A percentile compares a stretch with the other conserved stretches of the same genome.
Conservation (phyloP, 768 basidiomycete species). For the Russula griseocarnosa region DNA sequence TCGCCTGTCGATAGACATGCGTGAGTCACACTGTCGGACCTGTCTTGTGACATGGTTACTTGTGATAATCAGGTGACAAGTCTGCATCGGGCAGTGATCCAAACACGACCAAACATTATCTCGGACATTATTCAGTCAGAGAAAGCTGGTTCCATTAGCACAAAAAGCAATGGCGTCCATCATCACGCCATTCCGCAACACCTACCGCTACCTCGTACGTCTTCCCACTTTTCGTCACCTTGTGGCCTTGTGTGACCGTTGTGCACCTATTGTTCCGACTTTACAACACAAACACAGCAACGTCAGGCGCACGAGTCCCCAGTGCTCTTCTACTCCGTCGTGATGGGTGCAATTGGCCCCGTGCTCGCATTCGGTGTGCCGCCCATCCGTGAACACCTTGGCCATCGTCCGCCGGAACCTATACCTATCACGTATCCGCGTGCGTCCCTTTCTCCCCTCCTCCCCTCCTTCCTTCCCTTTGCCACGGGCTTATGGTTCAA, state of each 20-base stretch:
- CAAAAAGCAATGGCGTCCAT: slow-evolving; percentile 41
- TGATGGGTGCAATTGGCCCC: slow-evolving; percentile 73
- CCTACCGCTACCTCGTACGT: slow-evolving; percentile 44
- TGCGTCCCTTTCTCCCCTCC: slow-evolving; percentile 40
- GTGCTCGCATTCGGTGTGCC: slow-evolving; percentile 68
- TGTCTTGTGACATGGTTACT: rapidly evolving
- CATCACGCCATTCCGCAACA: slow-evolving; percentile 45
- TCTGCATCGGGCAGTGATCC: no score
- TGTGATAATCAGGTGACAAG: no score
- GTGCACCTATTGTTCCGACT: background rate
- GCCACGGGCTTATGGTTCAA: background rate
- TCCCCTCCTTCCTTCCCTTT: background rate
- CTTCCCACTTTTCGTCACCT: background rate
- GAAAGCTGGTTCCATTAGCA: background rate
- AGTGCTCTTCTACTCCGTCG: slow-evolving; percentile 82
- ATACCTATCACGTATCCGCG: slow-evolving; percentile 77
- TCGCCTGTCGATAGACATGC: no score
- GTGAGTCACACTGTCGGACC: no score
- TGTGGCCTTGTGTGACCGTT: background rate
- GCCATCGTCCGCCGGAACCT: slow-evolving; percentile 63
- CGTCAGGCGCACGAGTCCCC: slow-evolving; percentile 86
- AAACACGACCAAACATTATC: slow-evolving; percentile 1
- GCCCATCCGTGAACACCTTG: slow-evolving; percentile 72
- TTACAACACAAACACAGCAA: slow-evolving; percentile 52
- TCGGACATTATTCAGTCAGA: background rate